Base-by-base conservation (phyloP, 192 early-diverging fungal genomes). In the Phycomyces blakesleeanus region DNA sequence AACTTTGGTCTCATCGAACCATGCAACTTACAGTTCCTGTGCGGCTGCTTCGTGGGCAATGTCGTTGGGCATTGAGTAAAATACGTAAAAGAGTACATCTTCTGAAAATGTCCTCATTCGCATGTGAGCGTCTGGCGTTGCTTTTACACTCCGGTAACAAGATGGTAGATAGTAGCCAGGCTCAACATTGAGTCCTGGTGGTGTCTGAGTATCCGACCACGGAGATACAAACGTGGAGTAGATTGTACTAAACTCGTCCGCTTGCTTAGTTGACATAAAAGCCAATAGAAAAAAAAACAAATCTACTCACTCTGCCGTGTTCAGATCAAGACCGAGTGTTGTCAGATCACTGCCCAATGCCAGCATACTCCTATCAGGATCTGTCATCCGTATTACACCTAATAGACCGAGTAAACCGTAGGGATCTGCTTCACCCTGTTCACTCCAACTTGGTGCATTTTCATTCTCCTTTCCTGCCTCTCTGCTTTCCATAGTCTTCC, bases 31-130 rank as follows among this genome's bases (percentile, higher is more conserved):
- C 66, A 99, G 84, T 81, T 99, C 96, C 65, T 93, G 88, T 24
- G 96, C 95, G 6, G 93, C 92, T 8, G 87, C 89, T 67, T 97
- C 94, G 80, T 98, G 94, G 20, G 94, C 61, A 41, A 88, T 79
- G 57, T 96, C 94, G 53, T 91, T 84, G n/a, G 97, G 96, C 82
- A 94, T 86, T 14, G 91, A 89, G 77, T 99, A 98, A 77, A 99
- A 99, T 40, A 95, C 84, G 80, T 98, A 97, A 63, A 99, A 94
- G 62, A 99, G 79, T n/a, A 94, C 93, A 64, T 98, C 95, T 61
- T 98, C 96, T 47, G 80, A 78, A 27, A 95, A 86, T 11, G 81
- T 75, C 15, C 79, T 67, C 56, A 99, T 81, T 65, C 89, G 89
- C 47, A 85, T 78, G 50, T 89, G 78, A 11, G 91, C 83, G 50